phyloP scores from a whole-genome alignment of 1,284 basidiomycete species.

The Dichomitus squalens region DNA sequence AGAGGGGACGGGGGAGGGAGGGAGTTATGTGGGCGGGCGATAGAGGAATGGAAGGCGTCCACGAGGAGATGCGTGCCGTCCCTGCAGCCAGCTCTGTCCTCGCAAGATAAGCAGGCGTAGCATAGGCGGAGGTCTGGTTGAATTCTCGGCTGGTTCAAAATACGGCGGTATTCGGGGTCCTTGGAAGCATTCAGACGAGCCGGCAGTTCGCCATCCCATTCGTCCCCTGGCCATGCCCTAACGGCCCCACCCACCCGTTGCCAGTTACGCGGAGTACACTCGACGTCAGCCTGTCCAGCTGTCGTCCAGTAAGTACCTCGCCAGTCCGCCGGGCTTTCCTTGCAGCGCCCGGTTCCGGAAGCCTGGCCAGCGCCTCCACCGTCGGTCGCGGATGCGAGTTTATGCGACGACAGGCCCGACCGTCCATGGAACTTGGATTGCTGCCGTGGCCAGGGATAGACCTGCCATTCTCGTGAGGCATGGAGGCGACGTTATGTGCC shows the following conservation, averaged over 20 bases:
- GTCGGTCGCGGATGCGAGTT: too few relatives aligned
- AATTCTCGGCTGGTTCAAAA: neutral
- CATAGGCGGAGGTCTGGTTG: neutral
- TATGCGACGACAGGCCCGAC: too few relatives aligned
- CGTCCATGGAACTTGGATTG: too few relatives aligned
- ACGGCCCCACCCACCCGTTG: neutral
- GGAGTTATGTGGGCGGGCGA: slow-evolving; percentile 16
- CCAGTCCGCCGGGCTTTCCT: too few relatives aligned
- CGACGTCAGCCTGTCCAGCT: too few relatives aligned
- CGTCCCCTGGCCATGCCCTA: neutral
- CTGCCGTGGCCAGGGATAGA: too few relatives aligned
- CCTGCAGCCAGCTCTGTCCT: slow-evolving; percentile 2
- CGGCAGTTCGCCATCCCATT: neutral
- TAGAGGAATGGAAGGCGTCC: slow-evolving; percentile 18
- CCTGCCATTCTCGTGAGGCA: too few relatives aligned
- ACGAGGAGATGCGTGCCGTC: slow-evolving; percentile 12
- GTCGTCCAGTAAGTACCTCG: too few relatives aligned
- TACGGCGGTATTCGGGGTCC: slow-evolving; percentile 6
- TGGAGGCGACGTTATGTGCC: too few relatives aligned
- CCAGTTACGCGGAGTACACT: neutral
- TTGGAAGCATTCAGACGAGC: neutral
- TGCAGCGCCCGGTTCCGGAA: too few relatives aligned
- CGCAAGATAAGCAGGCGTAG: slow-evolving; percentile 15
- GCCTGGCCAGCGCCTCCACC: too few relatives aligned
- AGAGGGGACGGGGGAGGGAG: neutral